Evolutionary conservation across 257 asterid species (phyloP).

Genomic region (Fraxinus quadrangulata): DNA sequence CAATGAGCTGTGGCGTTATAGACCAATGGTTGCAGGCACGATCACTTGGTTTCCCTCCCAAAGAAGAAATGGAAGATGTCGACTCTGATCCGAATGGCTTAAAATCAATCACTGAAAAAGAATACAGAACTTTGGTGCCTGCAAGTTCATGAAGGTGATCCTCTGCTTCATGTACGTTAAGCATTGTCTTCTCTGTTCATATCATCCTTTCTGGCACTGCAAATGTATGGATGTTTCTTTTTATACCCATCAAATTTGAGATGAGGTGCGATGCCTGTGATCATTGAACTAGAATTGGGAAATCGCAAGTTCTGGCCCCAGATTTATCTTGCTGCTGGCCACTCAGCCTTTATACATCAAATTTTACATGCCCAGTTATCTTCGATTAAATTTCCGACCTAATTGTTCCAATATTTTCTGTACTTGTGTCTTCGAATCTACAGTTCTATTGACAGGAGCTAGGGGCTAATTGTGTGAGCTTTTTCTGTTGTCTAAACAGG

Average conservation of each 20-base stretch:
- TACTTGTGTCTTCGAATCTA: background rate
- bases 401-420: background rate
- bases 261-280: background rate
- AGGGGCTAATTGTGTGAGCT: background rate
- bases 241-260: background rate
- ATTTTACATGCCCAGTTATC: background rate
- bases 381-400: background rate
- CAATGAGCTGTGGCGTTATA: slow-evolving; percentile 78
- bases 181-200: background rate
- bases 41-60: slow-evolving; percentile 74
- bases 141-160: slow-evolving; percentile 33
- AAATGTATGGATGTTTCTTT: background rate
- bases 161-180: background rate
- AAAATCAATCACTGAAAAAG: slow-evolving; percentile 73
- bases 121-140: slow-evolving; percentile 67
- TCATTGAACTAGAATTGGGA: background rate
- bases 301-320: background rate
- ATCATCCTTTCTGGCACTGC: slow-evolving; percentile 12
- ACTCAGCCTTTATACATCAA: background rate
- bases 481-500: background rate
- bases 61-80: slow-evolving; percentile 83
- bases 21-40: slow-evolving; percentile 88
- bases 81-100: slow-evolving; percentile 72
- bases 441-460: background rate
- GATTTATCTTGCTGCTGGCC: background rate